These are phyloP conservation scores for Sarcomyxa edulis DNA, from an alignment of 768 basidiomycete species.

Conservation along the genomic window DNA sequence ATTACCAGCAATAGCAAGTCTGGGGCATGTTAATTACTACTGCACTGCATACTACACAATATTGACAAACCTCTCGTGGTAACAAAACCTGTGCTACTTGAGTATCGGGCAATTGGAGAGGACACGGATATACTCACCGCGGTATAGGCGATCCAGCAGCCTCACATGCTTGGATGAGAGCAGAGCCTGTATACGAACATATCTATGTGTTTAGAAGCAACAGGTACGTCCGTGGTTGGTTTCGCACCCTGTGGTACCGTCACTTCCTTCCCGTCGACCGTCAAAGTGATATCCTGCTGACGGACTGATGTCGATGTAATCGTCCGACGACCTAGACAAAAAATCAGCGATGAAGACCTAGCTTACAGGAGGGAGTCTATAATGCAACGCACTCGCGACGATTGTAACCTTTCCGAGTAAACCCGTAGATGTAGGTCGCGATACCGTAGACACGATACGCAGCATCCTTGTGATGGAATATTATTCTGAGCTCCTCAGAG, in stretches of 20 bases:
- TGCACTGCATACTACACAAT: no score
- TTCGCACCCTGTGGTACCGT: slow-evolving; percentile 89
- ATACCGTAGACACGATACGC: slow-evolving; percentile 58
- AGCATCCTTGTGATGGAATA: slow-evolving; percentile 59
- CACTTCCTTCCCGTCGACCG: slow-evolving; percentile 96
- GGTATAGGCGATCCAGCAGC: slow-evolving; percentile 81
- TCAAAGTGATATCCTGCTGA: slow-evolving; percentile 82
- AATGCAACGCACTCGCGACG: slow-evolving; percentile 7
- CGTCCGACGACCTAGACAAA: slow-evolving; percentile 44
- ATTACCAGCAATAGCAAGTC: slow-evolving; percentile 95
- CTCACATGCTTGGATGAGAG: slow-evolving; percentile 95
- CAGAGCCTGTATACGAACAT: slow-evolving; percentile 54
- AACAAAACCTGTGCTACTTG: slow-evolving; percentile 58
- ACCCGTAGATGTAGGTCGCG: slow-evolving; percentile 60
- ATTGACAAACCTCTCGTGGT: slow-evolving; percentile 71
- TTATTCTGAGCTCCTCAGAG: no score
- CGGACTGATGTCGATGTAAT: slow-evolving; percentile 63
- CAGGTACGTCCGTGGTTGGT: not conserved
- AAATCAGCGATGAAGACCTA: not conserved
- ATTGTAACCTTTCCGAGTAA: slow-evolving; percentile 55
- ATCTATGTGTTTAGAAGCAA: not conserved
- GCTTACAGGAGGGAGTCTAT: not conserved
- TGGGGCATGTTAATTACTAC: no score
- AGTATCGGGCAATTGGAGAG: slow-evolving; percentile 7
- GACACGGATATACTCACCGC: slow-evolving; percentile 52